These are phyloP conservation scores for Erodium texanum DNA, from an alignment of 441 rosid genomes.

Conservation along the genomic window DNA sequence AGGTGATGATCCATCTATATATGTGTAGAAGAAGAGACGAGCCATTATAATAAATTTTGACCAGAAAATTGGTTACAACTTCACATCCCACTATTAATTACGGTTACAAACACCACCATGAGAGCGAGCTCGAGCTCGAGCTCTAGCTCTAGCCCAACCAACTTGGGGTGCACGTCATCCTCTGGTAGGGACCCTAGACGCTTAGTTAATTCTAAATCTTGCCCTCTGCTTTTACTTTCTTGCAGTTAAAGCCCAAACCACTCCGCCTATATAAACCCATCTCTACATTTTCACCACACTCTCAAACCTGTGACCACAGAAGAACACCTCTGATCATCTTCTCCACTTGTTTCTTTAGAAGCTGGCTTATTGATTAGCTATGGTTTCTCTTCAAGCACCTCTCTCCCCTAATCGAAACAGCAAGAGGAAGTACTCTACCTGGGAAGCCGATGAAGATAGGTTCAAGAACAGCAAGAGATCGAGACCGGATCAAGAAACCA, in stretches of 20 bases:
- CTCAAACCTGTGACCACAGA: too few relatives aligned
- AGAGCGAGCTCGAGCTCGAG: background rate
- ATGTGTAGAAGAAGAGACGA: background rate
- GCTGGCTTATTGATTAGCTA: constrained; percentile 13
- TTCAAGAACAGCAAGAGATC: constrained; percentile 20
- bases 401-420: constrained; percentile 28
- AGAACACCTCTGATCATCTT: too few relatives aligned
- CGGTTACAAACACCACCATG: background rate
- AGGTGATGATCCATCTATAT: background rate
- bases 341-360: too few relatives aligned
- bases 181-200: too few relatives aligned
- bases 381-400: constrained; percentile 45
- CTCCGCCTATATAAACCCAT: too few relatives aligned
- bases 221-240: too few relatives aligned
- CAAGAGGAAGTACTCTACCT: constrained; percentile 8
- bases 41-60: background rate
- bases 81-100: background rate
- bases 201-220: too few relatives aligned
- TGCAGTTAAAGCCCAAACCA: too few relatives aligned
- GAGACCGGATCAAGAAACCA: constrained; percentile 16
- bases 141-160: background rate
- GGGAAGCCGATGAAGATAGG: background rate
- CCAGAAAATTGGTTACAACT: constrained; percentile 6
- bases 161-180: background rate
- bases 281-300: too few relatives aligned